Base-by-base conservation (phyloP, 257 asterid genomes). In the Solanum bukasovii region DNA sequence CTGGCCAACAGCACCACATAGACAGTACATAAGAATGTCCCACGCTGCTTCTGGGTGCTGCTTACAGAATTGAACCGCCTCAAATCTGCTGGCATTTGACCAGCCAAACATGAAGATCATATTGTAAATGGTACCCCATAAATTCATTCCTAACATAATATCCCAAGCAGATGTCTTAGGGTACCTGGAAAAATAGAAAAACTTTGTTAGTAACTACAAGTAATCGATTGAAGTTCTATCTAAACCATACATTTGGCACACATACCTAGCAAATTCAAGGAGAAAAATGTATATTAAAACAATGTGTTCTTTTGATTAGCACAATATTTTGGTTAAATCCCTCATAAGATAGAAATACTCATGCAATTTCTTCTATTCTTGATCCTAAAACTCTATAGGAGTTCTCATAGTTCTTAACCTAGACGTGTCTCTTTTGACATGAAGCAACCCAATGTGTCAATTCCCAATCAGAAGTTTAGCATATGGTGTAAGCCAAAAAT, bases 141-240 rank as follows among this genome's bases (percentile, higher is more conserved):
- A 89, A 91, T 96, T 97, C 99, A 97, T 97, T 52, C 99, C 99
- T 14, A 96, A 94, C 99, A 97, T 97, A 91, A 97, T 97, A 91
- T 93, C 93, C 99, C 98, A 97, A 3, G 99, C 98, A 35, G 92
- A 93, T 31, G 99, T 96, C 88, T 95, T 96, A 3, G 99, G 99
- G 90, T 96, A 95, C 95, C 99, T 97, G 94, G 88, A 13, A 84
- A 42, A 73, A 14, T n/a, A 77, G 35, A 9, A 10, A 11, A 29
- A 23, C 20, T n/a, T 16, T 11, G 40, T 85, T 14, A 85, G 37
- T 40, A 27, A 25, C 33, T 35, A 84, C 84, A 42, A 42, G 9
- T 78, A 79, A 79, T 0, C 1, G 38, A 44, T 8, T 14, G 1
- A 29, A 44, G 5, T 14, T 42, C 5, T 2, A 44, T 44, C 65